Conservation (phyloP, 2,329 filamentous ascomycete species). For the Alternaria hordeiaustralica region DNA sequence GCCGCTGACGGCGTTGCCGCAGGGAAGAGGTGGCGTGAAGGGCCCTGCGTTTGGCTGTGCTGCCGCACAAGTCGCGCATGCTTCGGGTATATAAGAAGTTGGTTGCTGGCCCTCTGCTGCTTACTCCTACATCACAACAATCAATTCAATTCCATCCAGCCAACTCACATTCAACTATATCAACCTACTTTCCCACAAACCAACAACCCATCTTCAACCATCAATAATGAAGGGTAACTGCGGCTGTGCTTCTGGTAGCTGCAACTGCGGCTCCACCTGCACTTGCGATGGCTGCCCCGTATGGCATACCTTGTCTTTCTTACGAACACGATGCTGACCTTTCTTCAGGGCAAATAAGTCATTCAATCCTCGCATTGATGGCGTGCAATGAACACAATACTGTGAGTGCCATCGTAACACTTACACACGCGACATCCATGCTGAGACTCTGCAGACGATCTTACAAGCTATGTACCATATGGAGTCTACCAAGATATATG, state of each 20-base stretch:
- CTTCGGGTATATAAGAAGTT: slow-evolving; percentile 18
- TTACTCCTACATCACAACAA: neutral
- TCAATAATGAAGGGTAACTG: slow-evolving; percentile 32
- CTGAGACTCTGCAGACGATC: slow-evolving; percentile 1
- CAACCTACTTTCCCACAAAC: neutral
- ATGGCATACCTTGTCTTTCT: slow-evolving; percentile 4
- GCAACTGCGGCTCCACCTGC: slow-evolving; percentile 35
- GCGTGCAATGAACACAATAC: neutral
- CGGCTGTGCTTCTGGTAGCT: slow-evolving; percentile 30
- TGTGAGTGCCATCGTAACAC: neutral
- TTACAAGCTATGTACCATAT: neutral
- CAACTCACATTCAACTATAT: neutral
- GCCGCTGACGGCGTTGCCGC: neutral
- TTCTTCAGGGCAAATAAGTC: slow-evolving; percentile 26
- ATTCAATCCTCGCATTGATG: neutral
- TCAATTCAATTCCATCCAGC: neutral
- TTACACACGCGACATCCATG: neutral
- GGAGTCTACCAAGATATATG: neutral
- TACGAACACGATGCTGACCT: neutral
- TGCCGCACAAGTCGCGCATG: slow-evolving; percentile 31
- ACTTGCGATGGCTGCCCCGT: slow-evolving; percentile 37
- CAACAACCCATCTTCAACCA: slow-evolving; percentile 1
- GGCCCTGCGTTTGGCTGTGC: neutral
- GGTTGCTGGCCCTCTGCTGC: neutral
- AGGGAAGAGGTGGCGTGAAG: neutral